phyloP scores from a whole-genome alignment of 108 stramenopile genomes.

The Pelagomonas calceolata region DNA sequence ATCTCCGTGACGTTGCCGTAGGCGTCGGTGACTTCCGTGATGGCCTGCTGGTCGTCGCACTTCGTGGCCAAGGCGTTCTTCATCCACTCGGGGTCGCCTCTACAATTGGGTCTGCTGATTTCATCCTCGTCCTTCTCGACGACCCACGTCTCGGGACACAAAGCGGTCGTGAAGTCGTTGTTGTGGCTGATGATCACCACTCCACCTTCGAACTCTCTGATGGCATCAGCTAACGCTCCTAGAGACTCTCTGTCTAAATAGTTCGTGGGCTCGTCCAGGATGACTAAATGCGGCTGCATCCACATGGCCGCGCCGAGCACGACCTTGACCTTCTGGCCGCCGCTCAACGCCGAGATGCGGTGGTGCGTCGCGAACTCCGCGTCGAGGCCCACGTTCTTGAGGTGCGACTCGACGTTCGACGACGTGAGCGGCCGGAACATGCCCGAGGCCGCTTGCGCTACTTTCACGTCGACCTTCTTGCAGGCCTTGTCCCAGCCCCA shows the following conservation, averaged over 20 bases:
- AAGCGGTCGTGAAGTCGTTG: slow-evolving; percentile 91
- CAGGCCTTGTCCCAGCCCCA: slow-evolving; percentile 96
- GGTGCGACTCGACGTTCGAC: slow-evolving; percentile 95
- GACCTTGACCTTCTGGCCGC: slow-evolving; percentile 99
- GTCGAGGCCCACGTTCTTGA: slow-evolving; percentile 90
- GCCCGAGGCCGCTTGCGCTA: slow-evolving; percentile 86
- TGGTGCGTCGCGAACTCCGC: slow-evolving; percentile 96
- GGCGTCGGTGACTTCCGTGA: slow-evolving; percentile 91
- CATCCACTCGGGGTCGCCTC: slow-evolving; percentile 99
- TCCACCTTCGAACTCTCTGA: slow-evolving; percentile 91
- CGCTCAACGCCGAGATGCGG: slow-evolving; percentile 93
- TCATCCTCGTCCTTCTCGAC: slow-evolving; percentile 92
- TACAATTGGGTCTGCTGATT: slow-evolving; percentile 36
- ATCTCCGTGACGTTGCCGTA: slow-evolving; percentile 92
- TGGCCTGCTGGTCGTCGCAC: slow-evolving; percentile 74
- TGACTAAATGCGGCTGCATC: slow-evolving; percentile 96
- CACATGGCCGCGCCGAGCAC: slow-evolving; percentile 98
- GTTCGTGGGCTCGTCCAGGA: slow-evolving; percentile 99
- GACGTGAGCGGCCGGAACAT: slow-evolving; percentile 82
- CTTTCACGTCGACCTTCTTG: slow-evolving; percentile 96
- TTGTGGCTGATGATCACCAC: slow-evolving; percentile 99
- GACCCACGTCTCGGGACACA: slow-evolving; percentile 97
- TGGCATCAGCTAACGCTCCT: slow-evolving; percentile 94
- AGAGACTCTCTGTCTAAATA: slow-evolving; percentile 96
- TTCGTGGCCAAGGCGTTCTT: slow-evolving; percentile 78